These are phyloP conservation scores for Lotmaria passim DNA, from an alignment of 208 protist genomes.

Conservation along the genomic window DNA sequence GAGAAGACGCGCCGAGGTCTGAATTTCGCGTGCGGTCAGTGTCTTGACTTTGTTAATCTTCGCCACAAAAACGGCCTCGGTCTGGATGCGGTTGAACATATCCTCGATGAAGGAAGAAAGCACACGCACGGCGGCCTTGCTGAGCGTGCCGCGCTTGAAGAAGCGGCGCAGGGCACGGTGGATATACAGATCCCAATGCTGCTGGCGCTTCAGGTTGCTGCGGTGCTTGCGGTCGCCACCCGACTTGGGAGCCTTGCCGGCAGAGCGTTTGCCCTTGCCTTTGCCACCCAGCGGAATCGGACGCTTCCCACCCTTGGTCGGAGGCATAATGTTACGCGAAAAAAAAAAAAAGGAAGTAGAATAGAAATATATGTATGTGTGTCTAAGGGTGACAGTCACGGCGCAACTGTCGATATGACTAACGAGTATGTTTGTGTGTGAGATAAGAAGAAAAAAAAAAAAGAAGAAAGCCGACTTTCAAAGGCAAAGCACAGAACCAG, in stretches of 20 bases:
- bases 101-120: conserved; percentile 99
- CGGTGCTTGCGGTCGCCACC: conserved; percentile 49
- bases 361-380: conserved; percentile 11
- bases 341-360: conserved; percentile 21
- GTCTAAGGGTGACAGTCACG: neutral
- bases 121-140: conserved; percentile 96
- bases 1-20: conserved; percentile 98
- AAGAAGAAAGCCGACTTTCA: too few relatives aligned
- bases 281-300: conserved; percentile 95
- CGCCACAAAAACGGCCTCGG: conserved; percentile 96
- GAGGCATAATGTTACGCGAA: conserved; percentile 60
- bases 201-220: conserved; percentile 77
- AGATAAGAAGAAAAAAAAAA: neutral
- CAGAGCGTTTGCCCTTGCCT: conserved; percentile 97
- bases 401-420: too few relatives aligned
- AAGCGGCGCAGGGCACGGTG: conserved; percentile 96
- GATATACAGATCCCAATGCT: conserved; percentile 94
- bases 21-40: conserved; percentile 97
- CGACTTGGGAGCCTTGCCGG: conserved; percentile 93
- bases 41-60: conserved; percentile 98
- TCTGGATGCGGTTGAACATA: conserved; percentile 98
- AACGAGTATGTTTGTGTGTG: neutral
- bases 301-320: conserved; percentile 89
- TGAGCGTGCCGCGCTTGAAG: conserved; percentile 97
- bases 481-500: too few relatives aligned